A percentile compares a stretch with the other conserved stretches of the same genome.
Conservation (phyloP, 202 grass and related monocot species). For the Bolboschoenoplectus hybrid region DNA sequence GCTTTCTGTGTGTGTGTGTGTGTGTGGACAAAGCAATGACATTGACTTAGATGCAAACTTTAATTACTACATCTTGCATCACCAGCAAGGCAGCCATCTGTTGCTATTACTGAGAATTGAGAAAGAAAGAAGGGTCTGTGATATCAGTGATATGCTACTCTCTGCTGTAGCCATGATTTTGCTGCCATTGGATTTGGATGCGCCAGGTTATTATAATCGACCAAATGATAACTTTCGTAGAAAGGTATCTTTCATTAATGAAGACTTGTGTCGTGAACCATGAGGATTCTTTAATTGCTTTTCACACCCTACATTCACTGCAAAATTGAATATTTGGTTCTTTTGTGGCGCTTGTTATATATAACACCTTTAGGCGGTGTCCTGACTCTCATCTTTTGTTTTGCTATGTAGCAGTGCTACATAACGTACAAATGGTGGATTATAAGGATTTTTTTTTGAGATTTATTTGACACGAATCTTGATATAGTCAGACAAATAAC, state of each 20-base stretch:
- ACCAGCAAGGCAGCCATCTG: background rate
- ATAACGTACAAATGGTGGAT: too few relatives aligned
- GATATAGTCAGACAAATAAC: background rate
- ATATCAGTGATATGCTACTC: background rate
- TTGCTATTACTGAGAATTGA: background rate
- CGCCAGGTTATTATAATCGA: background rate
- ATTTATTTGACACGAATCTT: background rate
- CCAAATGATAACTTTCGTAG: constrained; percentile 29
- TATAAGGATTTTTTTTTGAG: too few relatives aligned
- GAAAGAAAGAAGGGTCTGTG: too few relatives aligned
- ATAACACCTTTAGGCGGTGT: background rate
- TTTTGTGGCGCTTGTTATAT: background rate
- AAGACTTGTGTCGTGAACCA: constrained; percentile 13
- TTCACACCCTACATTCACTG: background rate
- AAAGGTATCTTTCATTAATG: constrained; percentile 31
- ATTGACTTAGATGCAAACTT: background rate
- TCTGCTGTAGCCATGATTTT: constrained; percentile 13
- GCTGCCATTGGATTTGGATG: background rate
- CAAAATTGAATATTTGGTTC: background rate
- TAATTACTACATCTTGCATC: background rate
- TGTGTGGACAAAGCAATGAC: background rate
- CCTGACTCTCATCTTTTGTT: too few relatives aligned
- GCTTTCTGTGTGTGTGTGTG: too few relatives aligned
- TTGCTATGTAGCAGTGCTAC: too few relatives aligned
- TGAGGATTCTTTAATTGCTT: constrained; percentile 8